Conservation (phyloP, 2,329 filamentous ascomycete species). For the Pleurostoma richardsiae region DNA sequence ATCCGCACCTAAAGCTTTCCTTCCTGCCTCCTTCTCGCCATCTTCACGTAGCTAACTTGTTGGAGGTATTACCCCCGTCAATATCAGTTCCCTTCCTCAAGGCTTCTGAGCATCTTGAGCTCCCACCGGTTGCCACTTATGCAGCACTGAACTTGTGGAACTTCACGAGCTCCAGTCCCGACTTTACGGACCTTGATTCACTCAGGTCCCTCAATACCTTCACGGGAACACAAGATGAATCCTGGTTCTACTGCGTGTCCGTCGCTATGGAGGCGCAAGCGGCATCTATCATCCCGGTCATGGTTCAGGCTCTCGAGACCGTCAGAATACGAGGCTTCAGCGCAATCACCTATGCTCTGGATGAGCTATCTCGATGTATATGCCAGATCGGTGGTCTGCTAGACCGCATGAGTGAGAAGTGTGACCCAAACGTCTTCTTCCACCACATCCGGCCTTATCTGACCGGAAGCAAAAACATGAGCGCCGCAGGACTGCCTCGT, state of each 20-base stretch:
- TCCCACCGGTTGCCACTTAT: conserved; percentile 89
- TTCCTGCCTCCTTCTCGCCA: background rate
- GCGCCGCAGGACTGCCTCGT: conserved; percentile 70
- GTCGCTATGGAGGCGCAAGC: conserved; percentile 85
- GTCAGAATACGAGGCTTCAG: conserved; percentile 55
- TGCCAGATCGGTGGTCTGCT: conserved; percentile 64
- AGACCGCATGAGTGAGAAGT: conserved; percentile 83
- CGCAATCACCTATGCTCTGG: conserved; percentile 58
- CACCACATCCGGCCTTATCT: conserved; percentile 83
- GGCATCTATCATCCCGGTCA: conserved; percentile 67
- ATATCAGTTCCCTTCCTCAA: conserved; percentile 73
- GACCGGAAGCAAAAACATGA: conserved; percentile 91
- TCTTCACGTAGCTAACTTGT: background rate
- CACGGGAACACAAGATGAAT: conserved; percentile 83
- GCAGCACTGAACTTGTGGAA: conserved; percentile 88
- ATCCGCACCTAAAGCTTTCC: background rate
- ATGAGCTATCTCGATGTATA: conserved; percentile 61
- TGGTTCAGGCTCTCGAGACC: conserved; percentile 71
- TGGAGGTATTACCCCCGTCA: conserved; percentile 62
- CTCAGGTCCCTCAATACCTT: conserved; percentile 74
- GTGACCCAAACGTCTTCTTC: conserved; percentile 84
- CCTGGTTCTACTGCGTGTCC: conserved; percentile 89
- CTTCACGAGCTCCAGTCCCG: conserved; percentile 53
- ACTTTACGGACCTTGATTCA: conserved; percentile 62
- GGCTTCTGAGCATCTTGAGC: conserved; percentile 67